Percentiles rank a stretch among this genome's conserved stretches.
phyloP scores from a whole-genome alignment of 768 basidiomycete species.

The Tricholoma bakamatsutake region DNA sequence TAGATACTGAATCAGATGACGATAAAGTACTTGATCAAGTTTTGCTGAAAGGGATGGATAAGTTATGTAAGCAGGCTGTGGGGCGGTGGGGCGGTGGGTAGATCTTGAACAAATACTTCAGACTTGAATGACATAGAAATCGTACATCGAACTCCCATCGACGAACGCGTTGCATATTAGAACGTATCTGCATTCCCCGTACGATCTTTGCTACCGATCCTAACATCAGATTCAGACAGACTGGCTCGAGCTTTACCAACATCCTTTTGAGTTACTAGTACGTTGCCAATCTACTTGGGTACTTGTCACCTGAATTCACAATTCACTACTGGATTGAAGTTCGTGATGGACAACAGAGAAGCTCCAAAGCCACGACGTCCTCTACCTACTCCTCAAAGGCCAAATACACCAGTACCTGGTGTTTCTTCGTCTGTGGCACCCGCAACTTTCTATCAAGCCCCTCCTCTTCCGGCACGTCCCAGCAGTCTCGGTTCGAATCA shows the following conservation, averaged over 20 bases:
- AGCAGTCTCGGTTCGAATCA: constrained; percentile 37
- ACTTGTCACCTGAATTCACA: background rate
- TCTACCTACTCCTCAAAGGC: constrained; percentile 37
- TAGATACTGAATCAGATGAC: no score
- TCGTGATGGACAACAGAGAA: constrained; percentile 44
- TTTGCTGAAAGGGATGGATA: no score
- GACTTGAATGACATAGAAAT: background rate
- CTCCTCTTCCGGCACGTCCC: constrained; percentile 34
- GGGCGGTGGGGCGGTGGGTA: background rate
- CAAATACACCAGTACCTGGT: constrained; percentile 33
- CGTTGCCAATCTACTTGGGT: background rate
- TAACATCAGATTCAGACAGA: background rate
- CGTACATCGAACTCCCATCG: background rate
- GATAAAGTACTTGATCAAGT: no score
- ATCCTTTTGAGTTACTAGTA: background rate
- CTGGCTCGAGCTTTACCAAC: background rate
- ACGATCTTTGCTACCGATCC: background rate
- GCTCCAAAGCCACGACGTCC: constrained; percentile 40
- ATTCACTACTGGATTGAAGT: background rate
- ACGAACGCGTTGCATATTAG: background rate
- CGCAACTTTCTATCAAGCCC: constrained; percentile 34
- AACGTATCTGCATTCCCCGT: background rate
- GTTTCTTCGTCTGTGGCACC: constrained; percentile 25
- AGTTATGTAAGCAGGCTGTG: background rate
- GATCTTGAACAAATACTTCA: background rate